Conservation (phyloP, 768 basidiomycete genomes). For the Termitomyces sp. region DNA sequence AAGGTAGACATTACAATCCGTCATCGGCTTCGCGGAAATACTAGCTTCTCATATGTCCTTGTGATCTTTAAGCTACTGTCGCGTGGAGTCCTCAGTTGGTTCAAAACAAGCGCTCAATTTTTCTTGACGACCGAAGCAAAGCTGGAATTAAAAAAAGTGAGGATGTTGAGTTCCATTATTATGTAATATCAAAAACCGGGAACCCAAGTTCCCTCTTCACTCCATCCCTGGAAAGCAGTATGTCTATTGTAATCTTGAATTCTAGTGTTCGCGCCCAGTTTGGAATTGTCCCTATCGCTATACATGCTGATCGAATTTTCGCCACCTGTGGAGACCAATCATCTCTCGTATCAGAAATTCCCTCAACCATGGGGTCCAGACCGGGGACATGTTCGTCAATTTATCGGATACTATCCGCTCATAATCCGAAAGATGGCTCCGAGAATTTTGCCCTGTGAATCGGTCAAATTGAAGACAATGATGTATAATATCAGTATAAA, state of each 20-base stretch:
- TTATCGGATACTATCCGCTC: constrained; percentile 7
- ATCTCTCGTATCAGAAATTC: neutral
- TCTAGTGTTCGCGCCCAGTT: too few relatives aligned
- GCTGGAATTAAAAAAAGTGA: neutral
- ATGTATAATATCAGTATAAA: neutral
- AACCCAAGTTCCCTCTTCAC: neutral
- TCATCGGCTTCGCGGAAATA: neutral
- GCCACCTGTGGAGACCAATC: neutral
- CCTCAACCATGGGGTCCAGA: neutral
- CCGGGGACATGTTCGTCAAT: constrained; percentile 9
- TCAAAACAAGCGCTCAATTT: neutral
- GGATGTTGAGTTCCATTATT: neutral
- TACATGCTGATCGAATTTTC: neutral
- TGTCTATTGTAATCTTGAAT: neutral
- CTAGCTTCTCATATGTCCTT: constrained; percentile 1
- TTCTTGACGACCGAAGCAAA: neutral
- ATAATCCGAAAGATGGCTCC: neutral
- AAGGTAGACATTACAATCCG: neutral
- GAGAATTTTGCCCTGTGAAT: neutral
- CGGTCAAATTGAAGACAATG: neutral
- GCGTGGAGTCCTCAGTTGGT: neutral
- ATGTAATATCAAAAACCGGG: neutral
- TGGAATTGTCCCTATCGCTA: too few relatives aligned
- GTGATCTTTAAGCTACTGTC: neutral
- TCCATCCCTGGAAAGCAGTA: neutral